Conservation (phyloP, 2,329 filamentous ascomycete genomes). For the Fonsecaea nubica region DNA sequence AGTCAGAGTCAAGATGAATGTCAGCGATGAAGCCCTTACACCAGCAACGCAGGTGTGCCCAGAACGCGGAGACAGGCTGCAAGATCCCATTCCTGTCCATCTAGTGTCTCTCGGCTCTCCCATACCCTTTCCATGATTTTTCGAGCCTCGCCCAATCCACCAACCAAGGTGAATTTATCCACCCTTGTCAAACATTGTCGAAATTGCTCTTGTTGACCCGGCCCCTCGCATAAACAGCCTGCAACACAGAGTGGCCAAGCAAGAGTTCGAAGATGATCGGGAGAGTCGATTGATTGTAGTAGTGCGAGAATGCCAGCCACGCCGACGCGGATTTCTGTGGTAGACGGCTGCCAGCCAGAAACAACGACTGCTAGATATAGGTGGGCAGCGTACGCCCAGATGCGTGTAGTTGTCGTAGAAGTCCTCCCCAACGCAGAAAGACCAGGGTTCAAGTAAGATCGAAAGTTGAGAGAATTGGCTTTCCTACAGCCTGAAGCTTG, state of each 20-base stretch:
- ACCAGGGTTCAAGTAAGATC: background rate
- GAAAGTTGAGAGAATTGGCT: background rate
- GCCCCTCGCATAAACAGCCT: constrained; percentile 38
- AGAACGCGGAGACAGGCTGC: constrained; percentile 26
- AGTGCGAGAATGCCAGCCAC: constrained; percentile 19
- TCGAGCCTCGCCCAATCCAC: constrained; percentile 40
- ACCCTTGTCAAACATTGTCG: constrained; percentile 19
- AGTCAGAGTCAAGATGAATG: background rate
- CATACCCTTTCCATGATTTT: constrained; percentile 47
- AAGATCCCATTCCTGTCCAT: constrained; percentile 15
- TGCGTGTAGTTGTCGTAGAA: constrained; percentile 6
- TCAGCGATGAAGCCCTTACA: background rate
- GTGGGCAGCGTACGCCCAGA: constrained; percentile 19
- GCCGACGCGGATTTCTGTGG: constrained; percentile 9
- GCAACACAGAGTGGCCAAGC: constrained; percentile 46
- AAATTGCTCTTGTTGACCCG: constrained; percentile 11
- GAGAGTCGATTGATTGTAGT: constrained; percentile 10
- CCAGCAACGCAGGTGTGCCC: constrained; percentile 21
- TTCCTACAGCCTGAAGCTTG: background rate
- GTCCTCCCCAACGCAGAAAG: background rate
- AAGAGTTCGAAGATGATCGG: constrained; percentile 41
- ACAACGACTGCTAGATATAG: constrained; percentile 17
- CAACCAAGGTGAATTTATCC: constrained; percentile 36
- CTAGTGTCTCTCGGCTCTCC: constrained; percentile 23
- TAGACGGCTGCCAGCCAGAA: constrained; percentile 18